Conservation (phyloP, 2,329 filamentous ascomycete species). For the Metarhizium guizhouense region DNA sequence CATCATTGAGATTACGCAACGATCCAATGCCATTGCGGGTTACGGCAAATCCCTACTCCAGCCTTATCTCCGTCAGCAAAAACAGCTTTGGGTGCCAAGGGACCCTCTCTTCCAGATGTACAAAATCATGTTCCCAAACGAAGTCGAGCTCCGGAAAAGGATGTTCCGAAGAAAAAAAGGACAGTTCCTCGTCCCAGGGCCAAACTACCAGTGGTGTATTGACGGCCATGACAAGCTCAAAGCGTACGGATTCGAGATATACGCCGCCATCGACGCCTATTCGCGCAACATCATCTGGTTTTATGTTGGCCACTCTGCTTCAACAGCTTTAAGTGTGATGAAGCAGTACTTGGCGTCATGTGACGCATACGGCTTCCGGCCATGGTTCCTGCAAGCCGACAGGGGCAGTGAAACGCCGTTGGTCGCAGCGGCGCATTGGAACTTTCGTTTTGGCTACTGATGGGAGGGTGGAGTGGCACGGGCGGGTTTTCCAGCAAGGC, state of each 20-base stretch:
- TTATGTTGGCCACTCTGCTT: slow-evolving; percentile 3
- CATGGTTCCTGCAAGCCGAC: neutral
- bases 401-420: neutral
- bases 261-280: slow-evolving; percentile 6
- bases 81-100: too few species aligned
- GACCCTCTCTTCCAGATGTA: too few species aligned
- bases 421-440: neutral
- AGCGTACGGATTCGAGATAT: slow-evolving; percentile 7
- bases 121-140: too few species aligned
- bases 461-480: neutral
- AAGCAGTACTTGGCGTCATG: slow-evolving; percentile 4
- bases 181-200: slow-evolving; percentile 4
- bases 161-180: too few species aligned
- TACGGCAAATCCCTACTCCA: too few species aligned
- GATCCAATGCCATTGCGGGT: too few species aligned
- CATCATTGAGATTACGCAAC: too few species aligned
- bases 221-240: slow-evolving; percentile 7
- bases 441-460: neutral
- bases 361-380: neutral
- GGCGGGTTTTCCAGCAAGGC: neutral
- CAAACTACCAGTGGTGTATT: slow-evolving; percentile 8
- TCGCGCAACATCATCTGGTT: slow-evolving; percentile 9
- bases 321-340: slow-evolving; percentile 2
- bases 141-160: too few species aligned
- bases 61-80: too few species aligned